Evolutionary conservation across 352 stramenopile species (phyloP).

Genomic region (Phytophthora lateralis): DNA sequence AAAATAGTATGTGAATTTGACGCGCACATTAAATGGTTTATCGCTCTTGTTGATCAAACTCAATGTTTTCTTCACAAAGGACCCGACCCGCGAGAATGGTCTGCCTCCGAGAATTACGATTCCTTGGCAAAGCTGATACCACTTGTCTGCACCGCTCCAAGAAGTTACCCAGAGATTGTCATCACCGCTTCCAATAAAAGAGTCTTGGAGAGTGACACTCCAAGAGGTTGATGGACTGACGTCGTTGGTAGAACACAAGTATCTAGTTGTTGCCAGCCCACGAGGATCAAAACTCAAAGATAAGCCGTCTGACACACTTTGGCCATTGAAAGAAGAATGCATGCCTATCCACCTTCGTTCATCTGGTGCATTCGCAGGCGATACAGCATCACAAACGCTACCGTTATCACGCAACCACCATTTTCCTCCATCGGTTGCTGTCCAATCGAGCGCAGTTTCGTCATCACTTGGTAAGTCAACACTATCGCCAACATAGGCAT

Average conservation of each 20-base stretch:
- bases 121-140: slow-evolving; percentile 59
- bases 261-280: slow-evolving; percentile 50
- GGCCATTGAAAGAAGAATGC: slow-evolving; percentile 45
- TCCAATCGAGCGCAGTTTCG: slow-evolving; percentile 50
- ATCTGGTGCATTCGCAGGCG: slow-evolving; percentile 26
- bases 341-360: slow-evolving; percentile 60
- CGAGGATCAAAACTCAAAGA: slow-evolving; percentile 49
- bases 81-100: slow-evolving; percentile 33
- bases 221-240: slow-evolving; percentile 51
- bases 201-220: slow-evolving; percentile 53
- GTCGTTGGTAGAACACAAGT: slow-evolving; percentile 71
- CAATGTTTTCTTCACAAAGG: slow-evolving; percentile 54
- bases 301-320: slow-evolving; percentile 50
- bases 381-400: slow-evolving; percentile 31
- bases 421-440: slow-evolving; percentile 50
- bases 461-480: slow-evolving; percentile 53
- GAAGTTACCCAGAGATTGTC: slow-evolving; percentile 63
- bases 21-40: slow-evolving; percentile 45
- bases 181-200: slow-evolving; percentile 62
- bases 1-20: slow-evolving; percentile 74
- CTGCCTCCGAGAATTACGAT: slow-evolving; percentile 53
- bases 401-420: slow-evolving; percentile 67
- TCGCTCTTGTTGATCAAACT: slow-evolving; percentile 31
- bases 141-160: slow-evolving; percentile 47
- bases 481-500: slow-evolving; percentile 38